Conservation (phyloP, 2,329 filamentous ascomycete genomes). For the Penicillium hesseltinei region DNA sequence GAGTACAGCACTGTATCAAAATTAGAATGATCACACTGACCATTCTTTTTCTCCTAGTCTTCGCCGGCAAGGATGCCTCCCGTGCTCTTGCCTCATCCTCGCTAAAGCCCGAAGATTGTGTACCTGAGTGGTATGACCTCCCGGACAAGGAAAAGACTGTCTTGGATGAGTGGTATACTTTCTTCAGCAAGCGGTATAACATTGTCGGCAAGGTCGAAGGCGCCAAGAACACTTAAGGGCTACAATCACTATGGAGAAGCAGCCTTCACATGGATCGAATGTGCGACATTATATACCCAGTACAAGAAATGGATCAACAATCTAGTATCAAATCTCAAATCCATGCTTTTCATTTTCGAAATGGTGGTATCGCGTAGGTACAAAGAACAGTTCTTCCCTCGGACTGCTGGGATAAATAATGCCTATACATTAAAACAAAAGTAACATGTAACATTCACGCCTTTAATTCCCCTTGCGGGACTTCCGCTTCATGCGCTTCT, state of each 20-base stretch:
- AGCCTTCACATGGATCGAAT: background rate
- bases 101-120: constrained; percentile 78
- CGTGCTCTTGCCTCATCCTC: constrained; percentile 83
- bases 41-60: constrained; percentile 60
- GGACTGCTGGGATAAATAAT: constrained; percentile 2
- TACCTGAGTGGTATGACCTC: constrained; percentile 78
- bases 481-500: constrained; percentile 73
- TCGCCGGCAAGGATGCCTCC: constrained; percentile 94
- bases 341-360: constrained; percentile 23
- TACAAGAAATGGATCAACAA: background rate
- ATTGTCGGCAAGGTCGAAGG: constrained; percentile 54
- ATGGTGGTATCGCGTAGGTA: constrained; percentile 23
- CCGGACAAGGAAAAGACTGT: constrained; percentile 80
- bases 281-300: constrained; percentile 12
- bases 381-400: constrained; percentile 10
- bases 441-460: constrained; percentile 15
- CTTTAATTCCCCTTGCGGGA: constrained; percentile 53
- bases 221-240: constrained; percentile 36
- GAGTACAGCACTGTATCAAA: constrained; percentile 32
- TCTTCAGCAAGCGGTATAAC: constrained; percentile 96
- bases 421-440: constrained; percentile 20
- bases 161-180: constrained; percentile 89
- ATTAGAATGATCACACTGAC: background rate
- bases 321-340: constrained; percentile 8
- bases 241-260: background rate